phyloP scores from a whole-genome alignment of 2,329 filamentous ascomycete species.

The Phialophora verrucosa region DNA sequence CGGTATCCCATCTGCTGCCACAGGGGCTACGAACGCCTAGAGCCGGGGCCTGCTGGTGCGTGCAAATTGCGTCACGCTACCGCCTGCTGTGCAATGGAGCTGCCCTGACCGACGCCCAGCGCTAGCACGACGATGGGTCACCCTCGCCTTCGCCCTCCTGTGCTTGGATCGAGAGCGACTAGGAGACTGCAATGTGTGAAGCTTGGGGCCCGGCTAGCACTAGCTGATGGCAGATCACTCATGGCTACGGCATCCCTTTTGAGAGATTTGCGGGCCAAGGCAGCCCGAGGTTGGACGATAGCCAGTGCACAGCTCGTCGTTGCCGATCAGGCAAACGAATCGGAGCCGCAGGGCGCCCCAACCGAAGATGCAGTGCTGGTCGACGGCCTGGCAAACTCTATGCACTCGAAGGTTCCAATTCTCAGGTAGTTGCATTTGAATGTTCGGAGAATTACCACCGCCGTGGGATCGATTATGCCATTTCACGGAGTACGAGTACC shows the following conservation, averaged over 20 bases:
- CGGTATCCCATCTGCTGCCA: constrained; percentile 5
- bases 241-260: constrained; percentile 1
- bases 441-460: constrained; percentile 21
- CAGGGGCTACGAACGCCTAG: constrained; percentile 3
- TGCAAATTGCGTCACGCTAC: constrained; percentile 22
- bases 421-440: constrained; percentile 5
- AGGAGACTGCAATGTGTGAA: neutral
- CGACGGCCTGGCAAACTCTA: neutral
- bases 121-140: neutral
- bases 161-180: constrained; percentile 1
- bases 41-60: neutral
- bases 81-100: constrained; percentile 9
- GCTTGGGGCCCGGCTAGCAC: neutral
- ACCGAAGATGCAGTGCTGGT: neutral
- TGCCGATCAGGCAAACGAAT: constrained; percentile 11
- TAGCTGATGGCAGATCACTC: constrained; percentile 2
- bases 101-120: neutral
- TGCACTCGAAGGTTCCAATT: neutral
- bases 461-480: constrained; percentile 10
- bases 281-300: neutral
- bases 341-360: constrained; percentile 2
- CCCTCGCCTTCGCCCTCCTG: neutral
- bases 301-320: neutral
- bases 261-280: neutral
- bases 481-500: neutral